Evolutionary conservation across 306 rosid species (phyloP).

Genomic region (Vigna mungo): DNA sequence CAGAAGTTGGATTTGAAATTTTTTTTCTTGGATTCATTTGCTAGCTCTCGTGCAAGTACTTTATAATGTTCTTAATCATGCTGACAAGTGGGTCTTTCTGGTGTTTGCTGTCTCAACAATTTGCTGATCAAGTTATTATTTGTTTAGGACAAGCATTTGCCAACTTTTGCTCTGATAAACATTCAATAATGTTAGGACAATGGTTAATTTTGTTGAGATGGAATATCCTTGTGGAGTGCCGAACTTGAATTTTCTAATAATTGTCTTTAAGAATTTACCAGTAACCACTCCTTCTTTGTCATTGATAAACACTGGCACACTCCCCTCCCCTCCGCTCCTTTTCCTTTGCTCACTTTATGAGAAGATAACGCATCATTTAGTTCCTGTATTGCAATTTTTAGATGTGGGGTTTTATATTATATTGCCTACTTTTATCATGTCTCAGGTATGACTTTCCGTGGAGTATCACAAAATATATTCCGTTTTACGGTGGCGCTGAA

Average conservation of each 20-base stretch:
- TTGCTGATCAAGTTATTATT: neutral
- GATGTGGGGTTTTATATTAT: constrained; percentile 18
- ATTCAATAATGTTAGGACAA: neutral
- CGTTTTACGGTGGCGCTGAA: constrained; percentile 96
- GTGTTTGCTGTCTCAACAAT: constrained; percentile 24
- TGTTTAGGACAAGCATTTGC: neutral
- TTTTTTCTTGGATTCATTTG: neutral
- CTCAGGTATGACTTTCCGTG: constrained; percentile 90
- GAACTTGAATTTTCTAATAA: constrained; percentile 33
- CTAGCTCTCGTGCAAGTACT: neutral
- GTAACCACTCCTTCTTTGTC: constrained; percentile 10
- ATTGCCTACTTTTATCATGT: constrained; percentile 28
- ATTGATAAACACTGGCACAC: constrained; percentile 13
- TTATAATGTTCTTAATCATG: constrained; percentile 3
- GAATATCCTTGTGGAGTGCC: constrained; percentile 19
- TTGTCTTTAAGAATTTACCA: constrained; percentile 13
- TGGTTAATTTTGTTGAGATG: constrained; percentile 20
- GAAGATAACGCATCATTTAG: constrained; percentile 20
- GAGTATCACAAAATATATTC: constrained; percentile 81
- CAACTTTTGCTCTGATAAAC: neutral
- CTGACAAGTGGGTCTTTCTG: constrained; percentile 8
- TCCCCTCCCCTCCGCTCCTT: neutral
- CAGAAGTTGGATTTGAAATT: constrained; percentile 27
- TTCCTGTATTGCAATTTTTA: constrained; percentile 41
- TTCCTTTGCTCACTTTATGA: constrained; percentile 1